Evolutionary conservation across 2,329 filamentous ascomycete genomes (phyloP).

Genomic region (Penicillium sp.): DNA sequence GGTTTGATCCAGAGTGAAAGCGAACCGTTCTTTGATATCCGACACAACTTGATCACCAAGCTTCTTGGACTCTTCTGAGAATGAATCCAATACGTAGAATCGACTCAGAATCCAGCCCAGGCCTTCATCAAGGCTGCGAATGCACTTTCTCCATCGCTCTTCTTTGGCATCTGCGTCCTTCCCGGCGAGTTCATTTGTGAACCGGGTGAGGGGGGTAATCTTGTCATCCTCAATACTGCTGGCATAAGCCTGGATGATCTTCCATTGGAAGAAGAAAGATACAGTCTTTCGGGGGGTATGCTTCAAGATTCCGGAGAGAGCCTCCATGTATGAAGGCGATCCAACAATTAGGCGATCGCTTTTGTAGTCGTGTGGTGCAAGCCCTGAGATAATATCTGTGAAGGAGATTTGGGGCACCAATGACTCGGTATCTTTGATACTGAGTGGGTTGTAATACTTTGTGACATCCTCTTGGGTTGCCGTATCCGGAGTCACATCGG

Average conservation of each 20-base stretch:
- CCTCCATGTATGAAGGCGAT: slow-evolving; percentile 61
- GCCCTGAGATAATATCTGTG: slow-evolving; percentile 50
- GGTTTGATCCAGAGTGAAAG: slow-evolving; percentile 58
- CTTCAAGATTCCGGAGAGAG: slow-evolving; percentile 57
- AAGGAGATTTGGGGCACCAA: slow-evolving; percentile 60
- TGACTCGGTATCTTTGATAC: slow-evolving; percentile 54
- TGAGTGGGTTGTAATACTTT: slow-evolving; percentile 66
- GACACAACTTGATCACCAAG: slow-evolving; percentile 69
- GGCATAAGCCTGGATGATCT: slow-evolving; percentile 56
- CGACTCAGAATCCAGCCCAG: slow-evolving; percentile 68
- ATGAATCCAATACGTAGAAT: slow-evolving; percentile 69
- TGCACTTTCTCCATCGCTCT: slow-evolving; percentile 67
- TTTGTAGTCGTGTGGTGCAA: slow-evolving; percentile 54
- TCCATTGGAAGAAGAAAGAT: slow-evolving; percentile 65
- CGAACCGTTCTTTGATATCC: slow-evolving; percentile 67
- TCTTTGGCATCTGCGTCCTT: slow-evolving; percentile 62
- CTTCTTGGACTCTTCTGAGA: slow-evolving; percentile 64
- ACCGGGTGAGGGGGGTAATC: slow-evolving; percentile 59
- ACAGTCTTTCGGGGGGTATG: slow-evolving; percentile 57
- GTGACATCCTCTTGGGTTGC: slow-evolving; percentile 63
- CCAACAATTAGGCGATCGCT: slow-evolving; percentile 58
- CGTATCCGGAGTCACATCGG: slow-evolving; percentile 57
- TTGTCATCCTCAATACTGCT: slow-evolving; percentile 59
- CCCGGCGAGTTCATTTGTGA: slow-evolving; percentile 61
- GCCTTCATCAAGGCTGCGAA: slow-evolving; percentile 56